Evolutionary conservation across 2,329 filamentous ascomycete genomes (phyloP), one percentile per base, ranked within the genome.

Genomic region (Allantophomopsis cytisporea): DNA sequence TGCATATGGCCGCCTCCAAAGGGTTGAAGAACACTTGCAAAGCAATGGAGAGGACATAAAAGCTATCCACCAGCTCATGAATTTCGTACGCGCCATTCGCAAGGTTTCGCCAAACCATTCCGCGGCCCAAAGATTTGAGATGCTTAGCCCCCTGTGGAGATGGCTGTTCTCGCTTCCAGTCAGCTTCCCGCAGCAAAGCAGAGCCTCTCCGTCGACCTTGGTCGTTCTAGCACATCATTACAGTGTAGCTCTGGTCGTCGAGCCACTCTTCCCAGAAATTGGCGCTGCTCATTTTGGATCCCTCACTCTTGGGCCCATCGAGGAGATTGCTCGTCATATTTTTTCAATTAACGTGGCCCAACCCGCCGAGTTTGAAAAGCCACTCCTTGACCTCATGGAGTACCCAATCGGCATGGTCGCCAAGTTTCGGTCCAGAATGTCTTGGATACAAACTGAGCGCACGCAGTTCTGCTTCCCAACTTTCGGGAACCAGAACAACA

Each of bases 81-180:
- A 70, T 43, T 87, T 87, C 60, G 66, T 87, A 46, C 78, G 82
- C 59, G 73, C 78, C 33, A 71, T 83, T 41, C 76, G 77, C 53
- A 77, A 82, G 56, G 76, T 84, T 47, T 76, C 77, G 54, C 76
- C 79, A 4, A 70, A 71, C 11, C 70, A 82, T 46, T 76, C 78
- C 17, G 76, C 87, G 17, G 80, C 85, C 46, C 79, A 93, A 55
- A 85, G 94, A 54, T 96, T 95, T 56, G 82, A 87, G 53, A 83
- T 88, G 47, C 74, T 96, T 10, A 88, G 93, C 47, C 80, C 85
- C 8, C 71, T 98, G 43, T 75, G 88, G 40, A 83, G 84, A 50
- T 95, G 89, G 87, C 73, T 96, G 13, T 94, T 96, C 62, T 96
- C 88, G 87, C 76, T 94, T 40, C 91, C 91, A 1, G 79, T 94